Conservation (phyloP, 768 basidiomycete species). For the Xerocomus brunneocitrinus region DNA sequence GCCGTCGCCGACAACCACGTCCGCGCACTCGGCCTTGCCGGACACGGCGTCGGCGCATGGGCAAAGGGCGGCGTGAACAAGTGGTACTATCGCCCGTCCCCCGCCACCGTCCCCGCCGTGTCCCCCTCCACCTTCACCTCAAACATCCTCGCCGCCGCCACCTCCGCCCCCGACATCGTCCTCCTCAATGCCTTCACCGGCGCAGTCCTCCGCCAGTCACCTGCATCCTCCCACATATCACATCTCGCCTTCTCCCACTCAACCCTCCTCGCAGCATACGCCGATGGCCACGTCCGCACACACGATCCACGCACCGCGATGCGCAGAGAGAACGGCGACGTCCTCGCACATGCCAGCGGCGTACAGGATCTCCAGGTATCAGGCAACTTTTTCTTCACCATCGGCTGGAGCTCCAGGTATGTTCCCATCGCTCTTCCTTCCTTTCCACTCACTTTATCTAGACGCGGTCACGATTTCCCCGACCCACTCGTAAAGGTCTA, state of each 20-base stretch:
- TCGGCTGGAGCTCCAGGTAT: conserved; percentile 84
- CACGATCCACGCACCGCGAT: conserved; percentile 65
- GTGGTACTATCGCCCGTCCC: conserved; percentile 60
- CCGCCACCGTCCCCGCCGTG: conserved; percentile 34
- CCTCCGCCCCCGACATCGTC: conserved; percentile 54
- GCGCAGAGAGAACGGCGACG: conserved; percentile 46
- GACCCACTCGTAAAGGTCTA: conserved; percentile 93
- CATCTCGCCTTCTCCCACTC: conserved; percentile 67
- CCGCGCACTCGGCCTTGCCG: conserved; percentile 54
- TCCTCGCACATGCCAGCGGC: conserved; percentile 78
- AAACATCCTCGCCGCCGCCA: conserved; percentile 56
- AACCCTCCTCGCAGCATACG: conserved; percentile 59
- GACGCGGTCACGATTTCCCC: conserved; percentile 81
- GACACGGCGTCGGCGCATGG: conserved; percentile 73
- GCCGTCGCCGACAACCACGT: conserved; percentile 76
- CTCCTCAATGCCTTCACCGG: conserved; percentile 77
- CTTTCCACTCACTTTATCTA: conserved; percentile 30
- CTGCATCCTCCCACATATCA: conserved; percentile 53
- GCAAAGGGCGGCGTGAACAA: conserved; percentile 80
- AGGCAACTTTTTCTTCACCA: conserved; percentile 80
- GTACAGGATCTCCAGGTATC: conserved; percentile 76
- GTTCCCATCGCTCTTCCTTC: background rate
- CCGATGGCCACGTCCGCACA: conserved; percentile 69
- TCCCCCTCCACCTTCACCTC: conserved; percentile 49
- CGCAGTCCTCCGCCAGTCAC: conserved; percentile 50